Evolutionary conservation across 495 filamentous ascomycete species (phyloP), one percentile per base, ranked within the genome.

Genomic region (Aspergillus nidulans): DNA sequence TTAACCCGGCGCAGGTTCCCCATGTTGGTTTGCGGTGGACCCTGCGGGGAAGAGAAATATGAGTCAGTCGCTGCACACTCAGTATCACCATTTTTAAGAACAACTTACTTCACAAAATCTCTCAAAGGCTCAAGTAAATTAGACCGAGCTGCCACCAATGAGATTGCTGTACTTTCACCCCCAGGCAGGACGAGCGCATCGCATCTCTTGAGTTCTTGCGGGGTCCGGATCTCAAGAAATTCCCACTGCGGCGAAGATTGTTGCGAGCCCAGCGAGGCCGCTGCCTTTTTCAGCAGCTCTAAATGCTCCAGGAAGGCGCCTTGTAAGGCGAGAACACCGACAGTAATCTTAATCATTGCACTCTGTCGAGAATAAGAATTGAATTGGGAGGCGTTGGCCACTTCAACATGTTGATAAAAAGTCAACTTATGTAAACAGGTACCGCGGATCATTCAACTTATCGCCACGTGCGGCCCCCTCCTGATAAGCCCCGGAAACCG

Each of bases 1-100:
- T 97, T 52, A 98, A 78, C 5, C 94, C 94, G 20, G 94, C 94
- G 67, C 94, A 98, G 21, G 94, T 97, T 12, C 94, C 94, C 94
- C 94, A 98, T 16, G 86, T 88, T 18, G 95, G 92, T 66, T 89
- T 92, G 61, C 85, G 81, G 45, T 82, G 63, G 51, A 71, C 60
- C 56, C 66, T 70, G 55, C 57, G 53, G 57, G 57, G 36, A 58
- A 25, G 24, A 25, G 21, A 45, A 55, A 38, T 55, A 51, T 59
- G 48, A 59, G 60, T 69, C 62, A 69, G 60, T 59, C 13, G 16
- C 21, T 23, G 21, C 42, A 23, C 3, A 48, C n/a, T 21, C n/a
- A 25, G 42, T 16, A 15, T 30, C 21, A 19, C 10, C 5, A 23
- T 25, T 10, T 26, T 43, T 23, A 5, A 39, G 32, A 77, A 4